Evolutionary conservation across 225 moss, liverwort and hornwort genomes (phyloP).

Genomic region (Climacium dendroides): DNA sequence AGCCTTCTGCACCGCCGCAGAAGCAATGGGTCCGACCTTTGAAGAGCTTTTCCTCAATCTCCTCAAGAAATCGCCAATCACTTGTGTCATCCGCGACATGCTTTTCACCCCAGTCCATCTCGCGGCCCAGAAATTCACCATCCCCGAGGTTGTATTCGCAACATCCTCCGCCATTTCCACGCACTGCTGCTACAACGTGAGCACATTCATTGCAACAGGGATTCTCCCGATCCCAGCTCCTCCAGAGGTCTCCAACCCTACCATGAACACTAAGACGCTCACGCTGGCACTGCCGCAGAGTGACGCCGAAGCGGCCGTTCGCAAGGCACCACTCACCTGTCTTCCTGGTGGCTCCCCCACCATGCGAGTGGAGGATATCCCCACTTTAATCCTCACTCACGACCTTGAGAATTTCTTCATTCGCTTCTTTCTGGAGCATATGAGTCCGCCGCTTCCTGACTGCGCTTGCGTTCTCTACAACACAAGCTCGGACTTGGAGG

Average conservation of each 20-base stretch:
- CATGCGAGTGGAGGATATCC: constrained; percentile 7
- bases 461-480: not conserved
- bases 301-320: not conserved
- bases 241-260: not conserved
- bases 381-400: not conserved
- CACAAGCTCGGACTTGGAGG: constrained; percentile 1
- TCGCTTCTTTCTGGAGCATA: not conserved
- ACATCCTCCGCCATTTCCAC: not conserved
- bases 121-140: not conserved
- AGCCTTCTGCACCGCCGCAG: not conserved
- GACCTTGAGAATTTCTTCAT: not conserved
- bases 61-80: not conserved
- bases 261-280: not conserved
- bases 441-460: not conserved
- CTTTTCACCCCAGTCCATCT: not conserved
- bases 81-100: not conserved
- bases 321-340: not conserved
- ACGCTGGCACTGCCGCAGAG: not conserved
- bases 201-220: not conserved
- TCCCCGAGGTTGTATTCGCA: not conserved
- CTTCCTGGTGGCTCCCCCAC: not conserved
- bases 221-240: not conserved
- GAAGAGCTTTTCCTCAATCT: not conserved
- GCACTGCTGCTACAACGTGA: not conserved
- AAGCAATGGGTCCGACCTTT: not conserved